Evolutionary conservation across 768 basidiomycete genomes (phyloP), one percentile per base, ranked within the genome.

Genomic region (Leccinum aurantiacum): DNA sequence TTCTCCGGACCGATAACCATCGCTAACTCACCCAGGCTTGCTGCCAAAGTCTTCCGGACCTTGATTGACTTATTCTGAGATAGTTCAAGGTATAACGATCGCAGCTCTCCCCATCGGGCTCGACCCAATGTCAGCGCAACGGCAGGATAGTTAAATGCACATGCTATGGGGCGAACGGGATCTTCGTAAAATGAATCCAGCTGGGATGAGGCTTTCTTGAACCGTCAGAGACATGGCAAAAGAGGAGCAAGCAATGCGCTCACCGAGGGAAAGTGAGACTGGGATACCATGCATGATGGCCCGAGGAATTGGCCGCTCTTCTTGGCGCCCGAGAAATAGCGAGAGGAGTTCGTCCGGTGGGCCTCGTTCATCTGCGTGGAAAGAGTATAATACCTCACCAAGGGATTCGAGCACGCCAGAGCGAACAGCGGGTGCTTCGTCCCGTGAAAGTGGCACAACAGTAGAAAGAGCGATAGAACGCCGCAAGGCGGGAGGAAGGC

Each of bases 121-220:
- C 77, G 76, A 4, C 96, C 96, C 27, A 97, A 78, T 0, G 94
- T 90, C 6, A 94, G 80, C 4, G 87, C 85, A 8, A 98, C 91
- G 6, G 94, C 95, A 24, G 96, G 96, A 69, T 91, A 90, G 75
- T 97, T 93, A 76, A 93, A 94, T 6, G 91, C 91, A 70, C 89
- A 90, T 47, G 92, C 85, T 22, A 92, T 77, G 2, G 89, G 83
- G 11, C 92, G 85, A 53, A 88, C 83, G 4, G 86, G 83, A 69
- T 93, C 89, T 41, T 81, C 78, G 67, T 79, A 82, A 67, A 85
- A 82, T 37, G 76, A 73, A 57, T 82, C 80, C 61, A 80, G 59
- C 48, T 75, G 62, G 48, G 68, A 62, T 13, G 60, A 51, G 6
- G 51, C 74, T 75, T 61, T 3, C 38, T 51, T 25, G 38, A 38